These are phyloP conservation scores for Metschnikowia picachoensis DNA, from an alignment of 805 yeast species.

Conservation along the genomic window DNA sequence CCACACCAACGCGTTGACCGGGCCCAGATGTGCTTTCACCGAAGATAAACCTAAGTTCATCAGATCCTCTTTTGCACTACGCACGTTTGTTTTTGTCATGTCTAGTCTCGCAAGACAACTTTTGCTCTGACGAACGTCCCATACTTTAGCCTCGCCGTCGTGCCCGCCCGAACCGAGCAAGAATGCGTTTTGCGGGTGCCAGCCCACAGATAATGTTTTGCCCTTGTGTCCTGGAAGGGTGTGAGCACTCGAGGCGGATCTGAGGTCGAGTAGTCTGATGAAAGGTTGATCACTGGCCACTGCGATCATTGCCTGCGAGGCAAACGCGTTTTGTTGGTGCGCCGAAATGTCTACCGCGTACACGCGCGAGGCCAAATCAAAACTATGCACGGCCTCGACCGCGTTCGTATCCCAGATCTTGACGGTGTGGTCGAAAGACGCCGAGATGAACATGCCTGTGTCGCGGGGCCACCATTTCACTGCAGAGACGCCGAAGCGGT, in stretches of 20 bases:
- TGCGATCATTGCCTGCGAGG: constrained; percentile 52
- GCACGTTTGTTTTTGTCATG: constrained; percentile 41
- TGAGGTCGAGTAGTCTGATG: constrained; percentile 65
- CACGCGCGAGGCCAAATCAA: constrained; percentile 58
- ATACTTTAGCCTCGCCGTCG: constrained; percentile 74
- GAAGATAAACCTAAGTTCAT: constrained; percentile 30
- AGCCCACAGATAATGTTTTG: constrained; percentile 55
- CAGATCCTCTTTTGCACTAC: constrained; percentile 9
- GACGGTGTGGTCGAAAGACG: constrained; percentile 74
- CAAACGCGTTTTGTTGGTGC: constrained; percentile 15
- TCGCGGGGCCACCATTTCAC: constrained; percentile 89
- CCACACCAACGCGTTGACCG: constrained; percentile 80
- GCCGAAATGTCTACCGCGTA: constrained; percentile 59
- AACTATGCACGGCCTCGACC: constrained; percentile 62
- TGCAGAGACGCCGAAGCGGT: constrained; percentile 68
- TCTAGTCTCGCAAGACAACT: constrained; percentile 65
- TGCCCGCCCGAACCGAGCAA: constrained; percentile 75
- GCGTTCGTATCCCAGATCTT: constrained; percentile 78
- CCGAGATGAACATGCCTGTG: constrained; percentile 77
- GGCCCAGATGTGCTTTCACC: constrained; percentile 68
- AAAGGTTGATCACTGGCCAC: constrained; percentile 69
- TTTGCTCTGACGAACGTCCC: constrained; percentile 78
- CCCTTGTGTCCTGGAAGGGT: constrained; percentile 62
- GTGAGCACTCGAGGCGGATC: constrained; percentile 72
- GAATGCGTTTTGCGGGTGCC: constrained; percentile 67